Base-by-base conservation (phyloP, 2,329 filamentous ascomycete species). In the Cytospora chrysosperma region DNA sequence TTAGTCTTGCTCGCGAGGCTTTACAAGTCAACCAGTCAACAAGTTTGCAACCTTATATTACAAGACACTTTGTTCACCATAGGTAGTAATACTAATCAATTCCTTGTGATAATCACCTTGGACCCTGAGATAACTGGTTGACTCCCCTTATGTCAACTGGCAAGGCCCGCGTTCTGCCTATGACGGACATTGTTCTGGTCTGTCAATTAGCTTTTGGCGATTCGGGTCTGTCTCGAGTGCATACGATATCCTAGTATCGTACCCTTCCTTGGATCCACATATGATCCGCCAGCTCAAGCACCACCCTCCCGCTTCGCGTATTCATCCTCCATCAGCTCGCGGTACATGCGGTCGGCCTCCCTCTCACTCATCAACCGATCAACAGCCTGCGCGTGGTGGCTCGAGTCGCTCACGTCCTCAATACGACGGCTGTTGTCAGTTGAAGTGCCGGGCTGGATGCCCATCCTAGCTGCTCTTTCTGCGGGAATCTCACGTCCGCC, bases 291-390 rank as follows among this genome's bases (percentile, higher is more conserved):
- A 47, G 40, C 40, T 47, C 19, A 83, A 19, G 80, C 76, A 30
- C 82, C 82, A 8, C 82, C 82, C 58, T 84, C 82, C 43, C 81
- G 72, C 76, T 83, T 84, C 52, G 81, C 82, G 66, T 84, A 84
- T 72, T 84, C 81, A 51, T 84, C 82, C 75, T 84, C 82, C 70
- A 84, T 83, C 4, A 75, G 72, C 72, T 83, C 81, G 65, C 83
- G 81, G 59, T 84, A 84, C 49, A 76, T 61, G 24, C 76, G 71
- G 67, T 84, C 82, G 1, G 82, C 82, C 67, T 82, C 79, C 63
- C 76, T 67, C 72, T 84, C 81, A 12, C 52, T 21, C 43, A 21
- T 24, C 43, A 61, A 21, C 10, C 59, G 51, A 28, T 55, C 59
- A 19, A 37, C 49, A 4, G 50, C 59, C 4, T 47, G 30, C 40